Base-by-base conservation (phyloP, 108 stramenopile species). In the Bacterosira constricta region DNA sequence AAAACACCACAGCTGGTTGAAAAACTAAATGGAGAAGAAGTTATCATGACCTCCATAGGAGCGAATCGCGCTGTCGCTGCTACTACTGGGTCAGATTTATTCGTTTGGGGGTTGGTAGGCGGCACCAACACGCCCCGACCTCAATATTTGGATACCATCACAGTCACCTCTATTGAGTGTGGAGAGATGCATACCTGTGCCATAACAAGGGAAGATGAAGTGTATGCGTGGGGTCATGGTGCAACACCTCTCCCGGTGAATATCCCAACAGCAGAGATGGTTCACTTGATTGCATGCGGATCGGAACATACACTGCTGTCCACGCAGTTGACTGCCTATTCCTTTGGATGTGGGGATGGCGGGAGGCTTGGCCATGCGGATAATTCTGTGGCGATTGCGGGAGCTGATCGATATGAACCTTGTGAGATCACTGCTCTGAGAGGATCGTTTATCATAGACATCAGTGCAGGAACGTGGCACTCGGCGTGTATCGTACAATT, bases 301-400 rank as follows among this genome's bases (percentile, higher is more conserved):
- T 76, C 85, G 3, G 71, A 79, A 20, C 88, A 90, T 50, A 80
- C 85, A 10, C 54, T 90, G 6, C 87, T 74, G 17, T 25, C 82
- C 41, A 78, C 88, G 6, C 27, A 49, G 38, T 69, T 58, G 11
- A 54, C 67, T 49, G 77, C 85, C 3, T 93, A 72, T 73, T 50
- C 82, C 5, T 93, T 86, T 86, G 91, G 91, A 7, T 69, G 58
- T 29, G 90, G 88, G 3, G 79, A 81, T 21, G 91, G 90, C 8
- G 85, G 79, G 45, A 66, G 85, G 44, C 81, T 93, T 11, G 91
- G 91, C 0, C 85, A 85, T 44, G 91, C 90, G 7, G 83, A 32
- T 21, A 31, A 92, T 50, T 50, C 20, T 25, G n/a, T n/a, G n/a
- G n/a, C n/a, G n/a, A n/a, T n/a, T n/a, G n/a, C n/a, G n/a, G n/a